A percentile compares a stretch with the other conserved stretches of the same genome.
phyloP scores from a whole-genome alignment of 495 filamentous ascomycete genomes.

The Neurospora sp. region DNA sequence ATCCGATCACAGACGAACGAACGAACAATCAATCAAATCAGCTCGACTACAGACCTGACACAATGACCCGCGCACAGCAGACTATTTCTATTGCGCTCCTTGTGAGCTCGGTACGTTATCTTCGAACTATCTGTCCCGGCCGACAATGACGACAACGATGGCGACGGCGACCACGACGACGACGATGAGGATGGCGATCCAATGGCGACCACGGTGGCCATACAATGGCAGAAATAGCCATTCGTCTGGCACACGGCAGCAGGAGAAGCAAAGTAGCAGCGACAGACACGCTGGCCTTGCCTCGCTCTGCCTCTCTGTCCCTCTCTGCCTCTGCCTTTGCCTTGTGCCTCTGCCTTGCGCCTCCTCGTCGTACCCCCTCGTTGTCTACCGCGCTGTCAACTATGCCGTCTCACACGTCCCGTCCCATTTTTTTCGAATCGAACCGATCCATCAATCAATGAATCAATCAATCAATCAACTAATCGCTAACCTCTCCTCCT shows the following conservation, averaged over 20 bases:
- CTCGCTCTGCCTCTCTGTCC: neutral
- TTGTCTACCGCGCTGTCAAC: neutral
- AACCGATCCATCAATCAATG: too few relatives aligned
- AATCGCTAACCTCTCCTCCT: slow-evolving; percentile 4
- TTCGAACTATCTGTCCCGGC: neutral
- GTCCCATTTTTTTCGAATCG: neutral
- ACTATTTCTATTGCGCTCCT: slow-evolving; percentile 79
- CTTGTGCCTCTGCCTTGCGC: neutral
- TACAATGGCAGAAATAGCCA: neutral
- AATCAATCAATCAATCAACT: neutral
- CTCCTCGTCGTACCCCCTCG: neutral
- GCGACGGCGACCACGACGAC: neutral
- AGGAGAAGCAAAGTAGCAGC: neutral
- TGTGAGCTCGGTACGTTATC: slow-evolving; percentile 61
- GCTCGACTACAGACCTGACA: neutral
- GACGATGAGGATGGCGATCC: neutral
- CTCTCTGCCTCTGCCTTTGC: too few relatives aligned
- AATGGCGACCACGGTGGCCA: neutral
- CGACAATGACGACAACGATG: neutral
- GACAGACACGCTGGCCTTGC: neutral
- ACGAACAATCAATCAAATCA: neutral
- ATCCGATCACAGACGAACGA: neutral
- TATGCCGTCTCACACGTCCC: neutral
- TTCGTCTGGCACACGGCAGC: neutral
- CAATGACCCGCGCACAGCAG: slow-evolving; percentile 92